These are phyloP conservation scores for Phaeolepiota aurea DNA, from an alignment of 768 basidiomycete species.

Conservation along the genomic window DNA sequence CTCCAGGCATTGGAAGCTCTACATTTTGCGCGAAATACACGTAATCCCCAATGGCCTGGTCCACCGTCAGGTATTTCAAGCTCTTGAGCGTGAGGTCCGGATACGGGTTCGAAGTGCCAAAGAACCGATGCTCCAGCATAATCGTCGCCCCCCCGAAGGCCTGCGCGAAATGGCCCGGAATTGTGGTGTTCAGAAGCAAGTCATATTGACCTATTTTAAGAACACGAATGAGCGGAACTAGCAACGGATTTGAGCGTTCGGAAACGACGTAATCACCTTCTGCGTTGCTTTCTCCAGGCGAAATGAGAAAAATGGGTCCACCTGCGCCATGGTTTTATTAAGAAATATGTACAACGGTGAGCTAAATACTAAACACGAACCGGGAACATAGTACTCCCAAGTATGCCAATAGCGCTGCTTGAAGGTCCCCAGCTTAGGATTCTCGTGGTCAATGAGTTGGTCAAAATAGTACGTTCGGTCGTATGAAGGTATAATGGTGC, in stretches of 20 bases:
- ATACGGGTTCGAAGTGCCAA: constrained; percentile 63
- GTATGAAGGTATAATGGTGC: constrained; percentile 35
- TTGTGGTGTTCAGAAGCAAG: constrained; percentile 56
- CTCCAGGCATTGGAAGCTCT: constrained; percentile 60
- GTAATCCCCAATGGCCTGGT: constrained; percentile 68
- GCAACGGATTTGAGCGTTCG: not conserved
- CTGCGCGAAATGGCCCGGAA: constrained; percentile 51
- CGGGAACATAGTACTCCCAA: constrained; percentile 54
- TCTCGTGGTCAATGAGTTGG: constrained; percentile 44
- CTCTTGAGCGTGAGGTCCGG: constrained; percentile 50
- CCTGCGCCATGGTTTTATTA: constrained; percentile 16
- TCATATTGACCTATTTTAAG: constrained; percentile 26
- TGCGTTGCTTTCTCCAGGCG: constrained; percentile 60
- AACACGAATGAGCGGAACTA: not conserved
- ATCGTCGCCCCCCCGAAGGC: constrained; percentile 55
- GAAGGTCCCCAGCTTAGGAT: constrained; percentile 63
- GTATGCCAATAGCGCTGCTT: constrained; percentile 68
- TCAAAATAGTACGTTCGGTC: constrained; percentile 46
- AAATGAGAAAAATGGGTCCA: constrained; percentile 54
- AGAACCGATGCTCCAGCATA: constrained; percentile 68
- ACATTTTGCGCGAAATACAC: constrained; percentile 63
- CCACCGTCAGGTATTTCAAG: constrained; percentile 52
- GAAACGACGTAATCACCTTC: constrained; percentile 22
- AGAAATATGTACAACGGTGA: not conserved
- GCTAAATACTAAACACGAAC: constrained; percentile 24